A percentile compares a stretch with the other conserved stretches of the same genome.
phyloP scores from a whole-genome alignment of 2,329 filamentous ascomycete genomes.

The Hypomyces perniciosus region DNA sequence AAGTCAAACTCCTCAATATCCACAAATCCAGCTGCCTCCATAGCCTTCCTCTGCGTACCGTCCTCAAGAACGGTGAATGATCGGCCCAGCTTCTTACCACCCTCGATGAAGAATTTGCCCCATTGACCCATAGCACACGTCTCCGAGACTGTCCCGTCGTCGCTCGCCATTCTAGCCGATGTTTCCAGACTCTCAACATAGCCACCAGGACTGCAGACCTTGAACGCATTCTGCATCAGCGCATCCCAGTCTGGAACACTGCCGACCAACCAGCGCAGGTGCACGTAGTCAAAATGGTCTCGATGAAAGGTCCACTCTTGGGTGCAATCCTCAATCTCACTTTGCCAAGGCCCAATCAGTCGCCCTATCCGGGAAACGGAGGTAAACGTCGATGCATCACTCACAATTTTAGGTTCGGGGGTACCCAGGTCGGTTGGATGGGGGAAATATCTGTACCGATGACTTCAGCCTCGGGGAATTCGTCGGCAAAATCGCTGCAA shows the following conservation, averaged over 20 bases:
- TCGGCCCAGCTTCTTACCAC: constrained; percentile 24
- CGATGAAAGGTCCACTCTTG: constrained; percentile 24
- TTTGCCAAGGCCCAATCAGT: not conserved
- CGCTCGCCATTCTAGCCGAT: constrained; percentile 20
- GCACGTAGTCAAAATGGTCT: constrained; percentile 51
- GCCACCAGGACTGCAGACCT: constrained; percentile 51
- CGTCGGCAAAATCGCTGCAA: constrained; percentile 48
- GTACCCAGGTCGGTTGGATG: constrained; percentile 49
- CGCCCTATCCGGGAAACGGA: not conserved
- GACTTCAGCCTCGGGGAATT: constrained; percentile 37
- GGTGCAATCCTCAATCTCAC: constrained; percentile 28
- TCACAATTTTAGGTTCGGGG: constrained; percentile 11
- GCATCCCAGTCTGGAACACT: constrained; percentile 50
- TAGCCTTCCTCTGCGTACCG: constrained; percentile 15
- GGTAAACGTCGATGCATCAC: constrained; percentile 26
- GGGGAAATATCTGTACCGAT: constrained; percentile 52
- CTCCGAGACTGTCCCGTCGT: constrained; percentile 24
- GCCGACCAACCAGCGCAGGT: constrained; percentile 51
- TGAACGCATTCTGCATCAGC: constrained; percentile 44
- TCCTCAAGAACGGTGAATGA: constrained; percentile 23
- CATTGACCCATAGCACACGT: constrained; percentile 23
- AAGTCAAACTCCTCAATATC: constrained; percentile 19
- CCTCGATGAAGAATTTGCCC: constrained; percentile 23
- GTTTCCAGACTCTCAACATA: constrained; percentile 30
- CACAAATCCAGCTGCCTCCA: constrained; percentile 22